phyloP scores from a whole-genome alignment of 352 stramenopile species.

The Globisporangium paddicum region DNA sequence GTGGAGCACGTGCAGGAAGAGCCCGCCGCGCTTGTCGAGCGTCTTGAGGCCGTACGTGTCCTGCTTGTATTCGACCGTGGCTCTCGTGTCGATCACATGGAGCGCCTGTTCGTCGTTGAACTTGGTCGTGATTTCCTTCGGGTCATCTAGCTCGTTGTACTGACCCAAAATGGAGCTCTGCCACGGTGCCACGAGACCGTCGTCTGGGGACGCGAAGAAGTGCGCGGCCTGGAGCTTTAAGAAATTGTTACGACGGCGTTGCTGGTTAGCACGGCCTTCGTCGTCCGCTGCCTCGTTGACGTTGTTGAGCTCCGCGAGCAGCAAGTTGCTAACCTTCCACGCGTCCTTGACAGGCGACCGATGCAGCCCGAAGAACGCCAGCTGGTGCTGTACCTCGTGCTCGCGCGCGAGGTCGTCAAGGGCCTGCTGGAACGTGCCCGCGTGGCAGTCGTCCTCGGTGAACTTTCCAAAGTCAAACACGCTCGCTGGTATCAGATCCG shows the following conservation, averaged over 20 bases:
- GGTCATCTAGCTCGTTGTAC: slow-evolving; percentile 28
- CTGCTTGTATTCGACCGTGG: slow-evolving; percentile 23
- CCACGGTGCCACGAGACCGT: slow-evolving; percentile 30
- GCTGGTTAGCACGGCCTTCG: slow-evolving; percentile 15
- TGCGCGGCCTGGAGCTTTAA: slow-evolving; percentile 30
- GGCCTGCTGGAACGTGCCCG: slow-evolving; percentile 31
- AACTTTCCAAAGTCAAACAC: slow-evolving; percentile 35
- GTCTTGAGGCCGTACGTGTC: slow-evolving; percentile 24
- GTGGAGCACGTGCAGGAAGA: slow-evolving; percentile 17
- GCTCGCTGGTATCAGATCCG: slow-evolving; percentile 12
- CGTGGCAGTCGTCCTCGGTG: slow-evolving; percentile 10
- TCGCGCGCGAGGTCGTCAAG: slow-evolving; percentile 15
- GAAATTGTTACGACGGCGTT: slow-evolving; percentile 28
- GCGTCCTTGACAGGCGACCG: slow-evolving; percentile 18
- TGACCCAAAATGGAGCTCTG: slow-evolving; percentile 26
- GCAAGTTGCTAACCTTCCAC: slow-evolving; percentile 20
- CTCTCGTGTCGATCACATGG: slow-evolving; percentile 21
- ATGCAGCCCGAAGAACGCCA: slow-evolving; percentile 24
- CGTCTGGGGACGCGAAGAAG: slow-evolving; percentile 40
- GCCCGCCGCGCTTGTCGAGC: slow-evolving; percentile 18
- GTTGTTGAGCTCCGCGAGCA: slow-evolving; percentile 26
- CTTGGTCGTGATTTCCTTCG: slow-evolving; percentile 22
- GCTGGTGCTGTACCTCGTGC: slow-evolving; percentile 18
- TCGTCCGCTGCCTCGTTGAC: slow-evolving; percentile 9
- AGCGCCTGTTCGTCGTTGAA: slow-evolving; percentile 16